Base-by-base conservation (phyloP, 805 yeast genomes). In the Zygosaccharomyces gambellarensis region DNA sequence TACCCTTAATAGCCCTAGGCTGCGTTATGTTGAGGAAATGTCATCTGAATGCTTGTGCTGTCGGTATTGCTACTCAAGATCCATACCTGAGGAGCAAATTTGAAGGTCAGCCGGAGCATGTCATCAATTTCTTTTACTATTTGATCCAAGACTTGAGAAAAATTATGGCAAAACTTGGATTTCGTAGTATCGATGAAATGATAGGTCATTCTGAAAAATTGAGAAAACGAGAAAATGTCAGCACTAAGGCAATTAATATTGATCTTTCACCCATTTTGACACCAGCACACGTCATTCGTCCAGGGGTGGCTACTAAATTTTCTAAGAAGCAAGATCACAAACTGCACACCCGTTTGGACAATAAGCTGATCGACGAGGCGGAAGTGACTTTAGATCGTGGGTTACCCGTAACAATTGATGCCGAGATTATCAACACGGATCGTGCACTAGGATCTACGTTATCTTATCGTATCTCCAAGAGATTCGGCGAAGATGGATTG, bases 21-120 rank as follows among this genome's bases (percentile, higher is more conserved):
- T 92, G 99, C 77, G 86, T 92, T 67, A 84, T 90, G 88, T 85
- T 90, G 87, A 81, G 96, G 72, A 88, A 86, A 76, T 88, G 97
- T 67, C 98, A 92, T 69, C 75, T 87, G 52, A 87, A 88, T 73
- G 81, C 96, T 36, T 92, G 99, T 72, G 97, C 99, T 27, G 99
- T 92, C 44, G 99, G 99, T 73, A 87, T 92, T 74, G 99, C 99
- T 41, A 92, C 99, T 28, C 99, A 94, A 72, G 98, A 92, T 69
- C 97, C 97, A 17, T 88, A 83, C 58, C 78, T 92, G 59, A 82
- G 99, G 72, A 81, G 81, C 72, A 94, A 92, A 71, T 92, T 92
- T 73, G 77, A 80, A 63, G 99, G 99, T 65, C 90, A 97, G 45
- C 99, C 99, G 46, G 99, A 92, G 73, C 97, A 92, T 66, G 98